Conservation (phyloP, 495 filamentous ascomycete species). For the Cudoniella acicularis region DNA sequence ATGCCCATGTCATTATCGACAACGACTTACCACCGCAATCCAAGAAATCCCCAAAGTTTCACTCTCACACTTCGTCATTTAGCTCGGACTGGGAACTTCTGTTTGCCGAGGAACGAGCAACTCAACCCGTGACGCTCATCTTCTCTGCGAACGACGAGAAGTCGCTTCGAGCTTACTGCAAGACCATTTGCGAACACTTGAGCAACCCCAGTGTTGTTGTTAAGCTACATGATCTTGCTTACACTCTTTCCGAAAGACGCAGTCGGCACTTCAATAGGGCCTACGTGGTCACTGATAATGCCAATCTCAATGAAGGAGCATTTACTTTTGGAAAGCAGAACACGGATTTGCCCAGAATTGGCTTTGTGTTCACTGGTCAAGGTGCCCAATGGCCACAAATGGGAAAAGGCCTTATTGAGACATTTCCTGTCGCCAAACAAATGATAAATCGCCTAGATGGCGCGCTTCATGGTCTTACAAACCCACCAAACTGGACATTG, state of each 20-base stretch:
- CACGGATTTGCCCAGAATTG: background rate
- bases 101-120: conserved; percentile 13
- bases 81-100: background rate
- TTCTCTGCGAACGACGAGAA: conserved; percentile 21
- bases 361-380: conserved; percentile 26
- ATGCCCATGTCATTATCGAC: conserved; percentile 55
- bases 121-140: background rate
- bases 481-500: background rate
- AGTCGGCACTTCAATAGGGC: conserved; percentile 22
- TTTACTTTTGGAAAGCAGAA: background rate
- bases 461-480: background rate
- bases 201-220: conserved; percentile 10
- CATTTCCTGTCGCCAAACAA: conserved; percentile 32
- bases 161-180: conserved; percentile 13
- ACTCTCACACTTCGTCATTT: background rate
- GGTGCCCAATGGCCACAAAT: conserved; percentile 51
- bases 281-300: conserved; percentile 14
- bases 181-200: conserved; percentile 17
- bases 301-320: background rate
- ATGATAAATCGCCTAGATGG: conserved; percentile 17
- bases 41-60: background rate
- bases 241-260: conserved; percentile 27
- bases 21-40: conserved; percentile 10
- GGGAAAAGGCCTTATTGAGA: conserved; percentile 46
- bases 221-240: conserved; percentile 25